phyloP scores from a whole-genome alignment of 306 rosid species.

The Cyamopsis tetragonoloba region DNA sequence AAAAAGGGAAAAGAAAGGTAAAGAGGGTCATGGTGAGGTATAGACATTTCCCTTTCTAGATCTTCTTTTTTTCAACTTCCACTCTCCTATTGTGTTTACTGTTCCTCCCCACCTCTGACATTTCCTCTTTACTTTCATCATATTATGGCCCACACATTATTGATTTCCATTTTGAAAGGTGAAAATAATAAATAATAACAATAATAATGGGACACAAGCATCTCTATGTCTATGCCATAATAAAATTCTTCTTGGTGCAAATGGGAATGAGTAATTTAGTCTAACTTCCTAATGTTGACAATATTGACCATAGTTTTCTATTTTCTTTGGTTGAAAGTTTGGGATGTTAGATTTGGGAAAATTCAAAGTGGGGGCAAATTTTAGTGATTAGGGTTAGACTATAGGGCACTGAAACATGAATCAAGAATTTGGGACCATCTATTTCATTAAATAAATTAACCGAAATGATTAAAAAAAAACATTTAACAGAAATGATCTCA shows the following conservation, averaged over 20 bases:
- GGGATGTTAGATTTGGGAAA: neutral
- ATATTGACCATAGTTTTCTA: neutral
- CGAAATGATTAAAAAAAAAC: too few species aligned
- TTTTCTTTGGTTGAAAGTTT: conserved; percentile 2
- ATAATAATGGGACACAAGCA: conserved; percentile 12
- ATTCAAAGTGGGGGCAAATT: neutral
- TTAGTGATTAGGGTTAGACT: neutral
- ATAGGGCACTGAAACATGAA: neutral
- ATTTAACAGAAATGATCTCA: neutral
- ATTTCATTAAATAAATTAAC: neutral
- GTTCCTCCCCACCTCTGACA: conserved; percentile 30
- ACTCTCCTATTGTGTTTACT: neutral
- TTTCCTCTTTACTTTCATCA: conserved; percentile 27
- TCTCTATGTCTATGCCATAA: conserved; percentile 28
- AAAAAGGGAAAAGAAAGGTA: neutral
- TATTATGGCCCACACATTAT: conserved; percentile 27
- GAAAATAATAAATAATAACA: neutral
- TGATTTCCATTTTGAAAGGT: conserved; percentile 17
- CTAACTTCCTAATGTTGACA: neutral
- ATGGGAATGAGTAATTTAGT: neutral
- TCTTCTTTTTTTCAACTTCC: conserved; percentile 6
- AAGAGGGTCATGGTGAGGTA: neutral
- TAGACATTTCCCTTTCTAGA: conserved; percentile 5
- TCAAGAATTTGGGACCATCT: neutral
- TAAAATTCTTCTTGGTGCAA: neutral